Percentiles rank a stretch among this genome's conserved stretches.
Conservation (phyloP, 169 alveolate genomes). For the Plasmodium gonderi region DNA sequence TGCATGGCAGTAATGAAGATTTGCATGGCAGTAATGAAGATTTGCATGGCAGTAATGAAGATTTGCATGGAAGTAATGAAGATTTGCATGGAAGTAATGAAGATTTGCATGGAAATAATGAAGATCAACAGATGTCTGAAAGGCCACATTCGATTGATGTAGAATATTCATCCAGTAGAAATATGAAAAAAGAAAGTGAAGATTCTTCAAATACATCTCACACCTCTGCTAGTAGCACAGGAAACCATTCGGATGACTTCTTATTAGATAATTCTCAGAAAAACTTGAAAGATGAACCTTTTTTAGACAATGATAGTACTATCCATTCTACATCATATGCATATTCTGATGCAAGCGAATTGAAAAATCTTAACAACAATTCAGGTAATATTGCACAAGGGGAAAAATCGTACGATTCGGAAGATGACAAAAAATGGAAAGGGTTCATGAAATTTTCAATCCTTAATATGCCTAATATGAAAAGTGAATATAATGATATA, state of each 20-base stretch:
- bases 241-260: background rate
- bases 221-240: background rate
- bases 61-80: too few relatives aligned
- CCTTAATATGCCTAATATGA: background rate
- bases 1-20: too few relatives aligned
- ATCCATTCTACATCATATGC: background rate
- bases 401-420: background rate
- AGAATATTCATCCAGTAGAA: background rate
- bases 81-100: too few relatives aligned
- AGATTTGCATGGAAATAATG: too few relatives aligned
- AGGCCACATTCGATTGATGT: background rate
- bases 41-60: too few relatives aligned
- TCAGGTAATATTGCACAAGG: background rate
- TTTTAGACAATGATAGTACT: background rate
- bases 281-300: background rate
- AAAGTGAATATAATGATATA: background rate
- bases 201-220: background rate
- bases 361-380: background rate
- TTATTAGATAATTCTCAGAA: background rate
- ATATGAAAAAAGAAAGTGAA: background rate
- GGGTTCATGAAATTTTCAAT: background rate
- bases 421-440: background rate
- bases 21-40: too few relatives aligned
- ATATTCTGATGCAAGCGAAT: background rate
- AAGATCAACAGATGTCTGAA: background rate